Evolutionary conservation across 257 asterid species (phyloP).

Genomic region (Solanum infundibuliforme): DNA sequence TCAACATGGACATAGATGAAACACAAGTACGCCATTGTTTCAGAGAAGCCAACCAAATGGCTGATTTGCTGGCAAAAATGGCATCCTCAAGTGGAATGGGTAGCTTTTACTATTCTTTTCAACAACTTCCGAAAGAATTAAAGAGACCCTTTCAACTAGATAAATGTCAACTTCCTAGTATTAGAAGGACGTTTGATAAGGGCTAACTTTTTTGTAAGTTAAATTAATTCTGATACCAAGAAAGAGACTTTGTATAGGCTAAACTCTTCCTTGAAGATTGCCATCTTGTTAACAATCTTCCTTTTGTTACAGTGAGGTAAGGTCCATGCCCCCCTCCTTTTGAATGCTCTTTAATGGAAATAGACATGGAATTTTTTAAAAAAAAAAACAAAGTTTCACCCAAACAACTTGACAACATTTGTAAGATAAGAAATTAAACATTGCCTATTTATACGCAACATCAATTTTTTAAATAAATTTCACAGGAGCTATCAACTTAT

Average conservation of each 20-base stretch:
- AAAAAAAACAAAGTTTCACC: background rate
- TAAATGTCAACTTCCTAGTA: background rate
- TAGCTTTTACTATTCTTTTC: background rate
- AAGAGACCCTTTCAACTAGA: background rate
- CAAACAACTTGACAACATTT: background rate
- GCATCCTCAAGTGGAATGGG: background rate
- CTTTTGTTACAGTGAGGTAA: background rate
- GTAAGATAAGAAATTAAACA: background rate
- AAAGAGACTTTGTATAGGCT: background rate
- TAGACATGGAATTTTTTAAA: background rate
- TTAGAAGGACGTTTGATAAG: no score
- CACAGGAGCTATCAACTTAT: background rate
- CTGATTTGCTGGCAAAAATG: background rate
- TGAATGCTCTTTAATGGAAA: background rate
- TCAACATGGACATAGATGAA: background rate
- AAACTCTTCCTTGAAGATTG: background rate
- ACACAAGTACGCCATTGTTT: background rate
- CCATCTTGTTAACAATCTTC: background rate
- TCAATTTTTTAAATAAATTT: background rate
- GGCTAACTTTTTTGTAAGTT: background rate
- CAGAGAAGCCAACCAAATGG: background rate
- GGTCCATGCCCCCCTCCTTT: background rate
- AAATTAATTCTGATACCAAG: background rate
- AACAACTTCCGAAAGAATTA: background rate
- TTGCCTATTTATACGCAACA: background rate